A percentile compares a stretch with the other conserved stretches of the same genome.
Evolutionary conservation across 441 rosid genomes (phyloP).

Genomic region (Dalechampia spathulata): DNA sequence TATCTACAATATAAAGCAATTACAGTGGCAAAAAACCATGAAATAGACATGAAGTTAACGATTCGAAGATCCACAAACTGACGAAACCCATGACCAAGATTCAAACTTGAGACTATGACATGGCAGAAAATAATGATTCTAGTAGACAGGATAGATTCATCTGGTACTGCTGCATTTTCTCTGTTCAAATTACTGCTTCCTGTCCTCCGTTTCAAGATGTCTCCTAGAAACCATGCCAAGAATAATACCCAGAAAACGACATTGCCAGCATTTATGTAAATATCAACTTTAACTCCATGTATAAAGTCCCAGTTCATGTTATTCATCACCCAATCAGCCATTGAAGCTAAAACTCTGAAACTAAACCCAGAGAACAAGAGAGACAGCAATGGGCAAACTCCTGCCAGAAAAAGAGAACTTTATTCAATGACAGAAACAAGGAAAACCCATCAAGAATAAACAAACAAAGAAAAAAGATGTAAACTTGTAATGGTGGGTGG

Average conservation of each 20-base stretch:
- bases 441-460: background rate
- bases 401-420: background rate
- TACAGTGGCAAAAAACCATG: constrained; percentile 41
- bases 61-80: constrained; percentile 8
- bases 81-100: constrained; percentile 30
- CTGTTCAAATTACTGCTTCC: background rate
- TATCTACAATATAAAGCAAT: constrained; percentile 22
- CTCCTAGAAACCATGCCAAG: constrained; percentile 25
- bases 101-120: constrained; percentile 22
- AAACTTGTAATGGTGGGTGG: background rate
- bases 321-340: background rate
- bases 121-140: constrained; percentile 18
- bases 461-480: background rate
- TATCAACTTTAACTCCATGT: constrained; percentile 11
- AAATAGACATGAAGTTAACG: constrained; percentile 16
- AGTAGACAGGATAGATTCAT: background rate
- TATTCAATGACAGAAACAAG: background rate
- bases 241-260: constrained; percentile 26
- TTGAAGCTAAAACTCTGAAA: background rate
- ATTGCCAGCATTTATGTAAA: constrained; percentile 21
- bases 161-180: constrained; percentile 2
- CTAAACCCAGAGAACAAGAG: background rate
- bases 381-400: background rate
- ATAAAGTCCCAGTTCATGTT: constrained; percentile 8
- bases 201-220: constrained; percentile 22